phyloP scores from a whole-genome alignment of 129 eudicot genomes.

The Silybum marianum region DNA sequence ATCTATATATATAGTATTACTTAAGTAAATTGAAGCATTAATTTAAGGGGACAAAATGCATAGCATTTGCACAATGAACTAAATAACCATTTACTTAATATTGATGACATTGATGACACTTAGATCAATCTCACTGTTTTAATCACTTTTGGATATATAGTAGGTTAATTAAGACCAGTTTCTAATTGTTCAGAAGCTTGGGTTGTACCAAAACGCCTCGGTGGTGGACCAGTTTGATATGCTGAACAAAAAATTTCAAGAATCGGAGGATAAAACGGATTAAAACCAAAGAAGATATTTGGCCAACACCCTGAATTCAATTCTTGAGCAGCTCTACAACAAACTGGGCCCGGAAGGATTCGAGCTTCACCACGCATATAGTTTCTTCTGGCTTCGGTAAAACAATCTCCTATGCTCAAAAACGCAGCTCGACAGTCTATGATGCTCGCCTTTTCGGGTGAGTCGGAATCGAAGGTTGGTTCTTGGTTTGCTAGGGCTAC shows the following conservation, averaged over 20 bases:
- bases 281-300: conserved; percentile 12
- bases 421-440: conserved; percentile 24
- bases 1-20: neutral
- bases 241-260: conserved; percentile 30
- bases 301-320: conserved; percentile 36
- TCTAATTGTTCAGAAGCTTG: neutral
- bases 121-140: neutral
- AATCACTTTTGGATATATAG: neutral
- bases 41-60: neutral
- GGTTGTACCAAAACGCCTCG: neutral
- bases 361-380: conserved; percentile 26
- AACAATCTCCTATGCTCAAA: conserved; percentile 29
- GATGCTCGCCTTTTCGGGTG: conserved; percentile 11
- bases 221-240: neutral
- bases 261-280: conserved; percentile 31
- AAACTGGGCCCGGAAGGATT: conserved; percentile 27
- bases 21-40: neutral
- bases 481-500: conserved; percentile 17
- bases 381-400: conserved; percentile 12
- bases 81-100: neutral
- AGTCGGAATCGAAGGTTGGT: conserved; percentile 6
- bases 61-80: neutral
- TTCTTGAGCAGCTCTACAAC: conserved; percentile 38
- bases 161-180: neutral
- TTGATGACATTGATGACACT: neutral